Base-by-base conservation (phyloP, 768 basidiomycete species). In the Jaapia argillacea region DNA sequence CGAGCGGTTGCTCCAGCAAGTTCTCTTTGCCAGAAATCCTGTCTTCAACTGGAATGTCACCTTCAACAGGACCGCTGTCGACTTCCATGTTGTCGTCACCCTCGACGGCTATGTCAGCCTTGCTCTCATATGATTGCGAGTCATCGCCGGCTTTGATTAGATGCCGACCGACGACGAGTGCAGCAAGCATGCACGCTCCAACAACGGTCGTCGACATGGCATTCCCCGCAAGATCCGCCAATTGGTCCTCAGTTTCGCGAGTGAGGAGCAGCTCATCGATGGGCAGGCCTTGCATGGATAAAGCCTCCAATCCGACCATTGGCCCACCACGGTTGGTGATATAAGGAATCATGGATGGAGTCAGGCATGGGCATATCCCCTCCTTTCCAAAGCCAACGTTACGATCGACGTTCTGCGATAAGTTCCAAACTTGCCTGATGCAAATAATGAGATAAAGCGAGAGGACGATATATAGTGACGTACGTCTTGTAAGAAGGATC, bases 131-230 rank as follows among this genome's bases (percentile, higher is more conserved):
- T 2, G 75, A 81, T 48, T 73, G 66, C 4, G 60, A 66, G 53
- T 86, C 82, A 27, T 77, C 61, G 4, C 86, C 85, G 1, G 64
- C 62, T 48, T 80, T 81, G 24, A 96, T 66, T 25, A 88, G 68
- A 39, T 75, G 72, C 57, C 70, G 71, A 4, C 79, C 77, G 1
- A 81, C 62, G 6, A 85, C 73, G 36, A 97, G 67, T 0, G 90
- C 89, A 14, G 85, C 81, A 44, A 94, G 65, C 49, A 96, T 87
- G 49, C 88, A 83, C 3, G 88, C 75, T 1, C 93, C 93, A 24
- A 97, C 92, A 21, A 96, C 93, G 1, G 93, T 96, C 4, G 92
- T 89, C 1, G 91, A 92, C 93, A 97, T 97, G 47, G 93, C 93
- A 55, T 97, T 97, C 2, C 93, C 93, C 16, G 93, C 92, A 13